phyloP scores from a whole-genome alignment of 352 stramenopile genomes.

The Hyaloperonospora brassicae region DNA sequence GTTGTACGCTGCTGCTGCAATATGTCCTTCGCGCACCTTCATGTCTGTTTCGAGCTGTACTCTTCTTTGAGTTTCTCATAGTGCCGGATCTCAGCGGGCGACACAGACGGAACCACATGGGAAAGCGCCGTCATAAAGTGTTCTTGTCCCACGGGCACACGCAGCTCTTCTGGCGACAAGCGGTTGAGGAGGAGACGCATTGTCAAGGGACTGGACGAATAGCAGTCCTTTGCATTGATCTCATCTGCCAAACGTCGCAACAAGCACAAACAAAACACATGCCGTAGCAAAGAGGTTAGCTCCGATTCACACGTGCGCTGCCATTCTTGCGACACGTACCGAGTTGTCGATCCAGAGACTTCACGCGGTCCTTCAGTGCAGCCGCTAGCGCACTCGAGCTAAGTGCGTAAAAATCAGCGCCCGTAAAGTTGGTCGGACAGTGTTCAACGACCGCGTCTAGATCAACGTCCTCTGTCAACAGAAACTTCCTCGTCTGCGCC shows the following conservation, averaged over 20 bases:
- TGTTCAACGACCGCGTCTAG: conserved; percentile 49
- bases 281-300: conserved; percentile 3
- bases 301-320: conserved; percentile 1
- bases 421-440: conserved; percentile 72
- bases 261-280: conserved; percentile 8
- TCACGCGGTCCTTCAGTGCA: conserved; percentile 74
- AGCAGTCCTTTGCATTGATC: conserved; percentile 72
- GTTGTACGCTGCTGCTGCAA: not conserved
- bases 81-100: conserved; percentile 71
- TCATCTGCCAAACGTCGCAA: conserved; percentile 28
- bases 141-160: conserved; percentile 40
- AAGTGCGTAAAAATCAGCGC: conserved; percentile 79
- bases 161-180: conserved; percentile 50
- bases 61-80: conserved; percentile 84
- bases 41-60: conserved; percentile 66
- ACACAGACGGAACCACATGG: conserved; percentile 78
- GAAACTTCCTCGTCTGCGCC: conserved; percentile 76
- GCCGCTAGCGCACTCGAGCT: conserved; percentile 65
- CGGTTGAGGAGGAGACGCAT: conserved; percentile 59
- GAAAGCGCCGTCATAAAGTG: conserved; percentile 56
- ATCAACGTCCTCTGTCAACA: conserved; percentile 47
- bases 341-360: conserved; percentile 52
- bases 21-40: conserved; percentile 1
- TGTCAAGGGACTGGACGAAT: conserved; percentile 66
- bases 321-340: conserved; percentile 26